Evolutionary conservation across 1,284 basidiomycete genomes (phyloP).

Genomic region (Phellinidium pouzarii): DNA sequence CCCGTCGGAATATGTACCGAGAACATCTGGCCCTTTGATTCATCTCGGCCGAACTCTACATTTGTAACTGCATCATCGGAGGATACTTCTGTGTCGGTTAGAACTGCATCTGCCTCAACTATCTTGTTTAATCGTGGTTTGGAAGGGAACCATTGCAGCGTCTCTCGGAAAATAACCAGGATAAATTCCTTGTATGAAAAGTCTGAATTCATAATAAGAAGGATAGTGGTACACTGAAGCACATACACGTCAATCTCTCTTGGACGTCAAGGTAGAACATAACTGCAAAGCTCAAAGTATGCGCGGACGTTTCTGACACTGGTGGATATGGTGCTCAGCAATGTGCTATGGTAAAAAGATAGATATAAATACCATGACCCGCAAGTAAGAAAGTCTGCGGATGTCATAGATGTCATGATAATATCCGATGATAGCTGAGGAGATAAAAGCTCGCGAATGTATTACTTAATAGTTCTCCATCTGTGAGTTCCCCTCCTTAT

Average conservation of each 20-base stretch:
- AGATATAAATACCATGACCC: slow-evolving; percentile 4
- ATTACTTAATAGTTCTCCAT: slow-evolving; percentile 16
- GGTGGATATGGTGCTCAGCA: not conserved
- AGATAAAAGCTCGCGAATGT: slow-evolving; percentile 10
- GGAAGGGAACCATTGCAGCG: slow-evolving; percentile 31
- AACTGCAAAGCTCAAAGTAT: slow-evolving; percentile 30
- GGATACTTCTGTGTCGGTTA: slow-evolving; percentile 24
- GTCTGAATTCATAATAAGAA: not conserved
- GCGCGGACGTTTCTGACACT: slow-evolving; percentile 28
- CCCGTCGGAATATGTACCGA: slow-evolving; percentile 35
- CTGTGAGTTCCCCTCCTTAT: slow-evolving; percentile 8
- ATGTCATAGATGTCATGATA: not conserved
- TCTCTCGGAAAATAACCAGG: slow-evolving; percentile 30
- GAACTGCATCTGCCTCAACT: slow-evolving; percentile 29
- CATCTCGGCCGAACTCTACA: slow-evolving; percentile 19
- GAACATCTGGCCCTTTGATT: slow-evolving; percentile 26
- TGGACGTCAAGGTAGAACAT: slow-evolving; percentile 31
- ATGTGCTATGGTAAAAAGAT: not conserved
- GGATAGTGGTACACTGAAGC: slow-evolving; percentile 1
- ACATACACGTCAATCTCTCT: slow-evolving; percentile 29
- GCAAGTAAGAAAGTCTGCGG: slow-evolving; percentile 8
- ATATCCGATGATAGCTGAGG: not conserved
- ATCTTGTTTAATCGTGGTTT: slow-evolving; percentile 36
- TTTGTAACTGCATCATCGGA: slow-evolving; percentile 9
- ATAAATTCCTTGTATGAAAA: slow-evolving; percentile 20